Evolutionary conservation across 2,329 filamentous ascomycete genomes (phyloP), one percentile per base, ranked within the genome.

Genomic region (Aspergillus spinulosporus): DNA sequence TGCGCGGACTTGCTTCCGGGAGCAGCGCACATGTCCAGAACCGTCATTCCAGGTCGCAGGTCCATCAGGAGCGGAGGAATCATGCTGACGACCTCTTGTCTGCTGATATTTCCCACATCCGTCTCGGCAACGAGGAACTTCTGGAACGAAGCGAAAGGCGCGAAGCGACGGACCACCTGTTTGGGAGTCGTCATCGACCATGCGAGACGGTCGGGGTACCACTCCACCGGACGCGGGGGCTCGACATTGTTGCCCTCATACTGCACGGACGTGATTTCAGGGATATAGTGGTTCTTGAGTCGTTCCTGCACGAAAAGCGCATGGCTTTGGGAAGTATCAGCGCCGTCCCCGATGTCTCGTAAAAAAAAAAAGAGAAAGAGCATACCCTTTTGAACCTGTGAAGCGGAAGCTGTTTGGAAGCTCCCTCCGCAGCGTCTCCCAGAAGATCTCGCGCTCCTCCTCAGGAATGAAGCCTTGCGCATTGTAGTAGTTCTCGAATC

Each of bases 131-230:
- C 94, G 49, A 99, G 83, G 79, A 97, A 99, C 73, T 95, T 96
- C 74, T 99, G 94, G 77, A 99, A 97, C 29, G 90, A 88, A 49
- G 92, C 88, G 72, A 99, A 99, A 2, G 94, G 94, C 36, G 90
- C 86, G 74, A 96, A 96, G 71, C 92, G 92, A 67, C 94, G 88
- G 61, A 99, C 84, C 63, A 97, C 88, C 70, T 96, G 92, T 82
- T 97, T 99, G 60, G 94, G 91, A 4, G 93, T 97, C 45, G 92
- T 96, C 92, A 97, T 97, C 75, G 87, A 92, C 89, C 95, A 99
- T 49, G 94, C 94, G 59, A 99, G 86, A 69, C 90, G 85, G 71
- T 97, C 92, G 43, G 94, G 94, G 73, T 96, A 99, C 91, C 93
- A 97, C 32, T 86, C 80, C 55, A 99, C 88, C 1, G 90, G 84